Evolutionary conservation across 768 basidiomycete species (phyloP).

Genomic region (Clathrus columnatus): DNA sequence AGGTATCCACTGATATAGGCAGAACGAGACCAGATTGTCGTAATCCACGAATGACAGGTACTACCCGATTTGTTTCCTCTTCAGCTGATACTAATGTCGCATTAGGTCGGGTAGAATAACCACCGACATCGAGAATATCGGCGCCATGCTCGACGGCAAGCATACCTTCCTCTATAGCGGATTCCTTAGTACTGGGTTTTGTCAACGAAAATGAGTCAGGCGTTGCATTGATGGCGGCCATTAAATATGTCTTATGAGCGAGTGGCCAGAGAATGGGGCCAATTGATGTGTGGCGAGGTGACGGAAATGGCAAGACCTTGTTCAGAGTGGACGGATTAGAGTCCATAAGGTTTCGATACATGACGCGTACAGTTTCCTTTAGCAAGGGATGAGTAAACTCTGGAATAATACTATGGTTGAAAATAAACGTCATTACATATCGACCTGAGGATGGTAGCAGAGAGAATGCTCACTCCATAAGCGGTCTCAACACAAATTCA

Average conservation of each 20-base stretch:
- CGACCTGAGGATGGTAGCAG: neutral
- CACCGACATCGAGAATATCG: slow-evolving; percentile 84
- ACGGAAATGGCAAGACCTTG: slow-evolving; percentile 69
- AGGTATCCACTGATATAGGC: slow-evolving; percentile 81
- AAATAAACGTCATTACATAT: neutral
- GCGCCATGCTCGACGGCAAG: slow-evolving; percentile 45
- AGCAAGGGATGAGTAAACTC: slow-evolving; percentile 56
- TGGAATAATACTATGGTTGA: slow-evolving; percentile 63
- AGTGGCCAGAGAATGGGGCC: slow-evolving; percentile 15
- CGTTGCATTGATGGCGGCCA: slow-evolving; percentile 89
- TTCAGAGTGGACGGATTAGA: slow-evolving; percentile 37
- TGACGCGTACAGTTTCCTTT: slow-evolving; percentile 34
- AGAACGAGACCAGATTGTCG: slow-evolving; percentile 28
- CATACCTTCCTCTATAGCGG: slow-evolving; percentile 40
- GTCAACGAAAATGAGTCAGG: slow-evolving; percentile 98
- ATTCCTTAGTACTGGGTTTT: slow-evolving; percentile 41
- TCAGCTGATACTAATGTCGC: slow-evolving; percentile 54
- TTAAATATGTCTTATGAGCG: slow-evolving; percentile 50
- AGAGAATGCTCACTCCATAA: slow-evolving; percentile 63
- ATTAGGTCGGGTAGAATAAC: slow-evolving; percentile 85
- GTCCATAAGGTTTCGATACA: slow-evolving; percentile 36
- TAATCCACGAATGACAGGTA: slow-evolving; percentile 59
- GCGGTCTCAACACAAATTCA: slow-evolving; percentile 85
- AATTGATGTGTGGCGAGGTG: slow-evolving; percentile 17
- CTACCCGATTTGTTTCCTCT: slow-evolving; percentile 67